These are phyloP conservation scores for Carpinus fangiana DNA, from an alignment of 306 rosid genomes.

Conservation along the genomic window DNA sequence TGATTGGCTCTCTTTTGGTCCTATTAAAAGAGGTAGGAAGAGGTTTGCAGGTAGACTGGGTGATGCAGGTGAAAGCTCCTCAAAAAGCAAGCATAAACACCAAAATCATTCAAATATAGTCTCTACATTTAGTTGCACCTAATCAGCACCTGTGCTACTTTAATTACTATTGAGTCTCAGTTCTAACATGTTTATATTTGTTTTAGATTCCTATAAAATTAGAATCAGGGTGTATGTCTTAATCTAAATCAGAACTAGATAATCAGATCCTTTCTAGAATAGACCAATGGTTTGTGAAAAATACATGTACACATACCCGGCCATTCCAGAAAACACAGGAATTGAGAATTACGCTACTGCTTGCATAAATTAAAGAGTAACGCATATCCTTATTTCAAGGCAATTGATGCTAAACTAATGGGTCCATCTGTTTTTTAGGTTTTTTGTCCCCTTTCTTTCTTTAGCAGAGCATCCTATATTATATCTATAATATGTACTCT, in stretches of 20 bases:
- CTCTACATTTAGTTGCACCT: neutral
- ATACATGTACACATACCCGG: too few relatives aligned
- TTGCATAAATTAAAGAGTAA: neutral
- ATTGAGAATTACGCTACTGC: neutral
- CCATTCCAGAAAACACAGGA: neutral
- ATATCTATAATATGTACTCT: constrained; percentile 4
- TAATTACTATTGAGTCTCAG: neutral
- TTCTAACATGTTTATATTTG: neutral
- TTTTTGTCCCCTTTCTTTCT: neutral
- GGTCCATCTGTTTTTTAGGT: neutral
- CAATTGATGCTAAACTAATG: neutral
- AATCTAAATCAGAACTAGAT: neutral
- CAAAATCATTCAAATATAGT: neutral
- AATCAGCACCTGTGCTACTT: neutral
- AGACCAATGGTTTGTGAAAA: too few relatives aligned
- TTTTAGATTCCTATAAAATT: neutral
- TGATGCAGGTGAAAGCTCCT: neutral
- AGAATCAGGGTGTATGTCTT: neutral
- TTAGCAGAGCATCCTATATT: constrained; percentile 1
- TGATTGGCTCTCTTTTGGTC: neutral
- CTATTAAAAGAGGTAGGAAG: neutral
- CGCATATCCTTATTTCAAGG: neutral
- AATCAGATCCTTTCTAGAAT: too few relatives aligned
- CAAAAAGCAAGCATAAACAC: neutral
- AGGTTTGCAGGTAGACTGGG: neutral